Conservation (phyloP, 371 early-diverging fungal genomes). For the Choanephora cucurbitarum region DNA sequence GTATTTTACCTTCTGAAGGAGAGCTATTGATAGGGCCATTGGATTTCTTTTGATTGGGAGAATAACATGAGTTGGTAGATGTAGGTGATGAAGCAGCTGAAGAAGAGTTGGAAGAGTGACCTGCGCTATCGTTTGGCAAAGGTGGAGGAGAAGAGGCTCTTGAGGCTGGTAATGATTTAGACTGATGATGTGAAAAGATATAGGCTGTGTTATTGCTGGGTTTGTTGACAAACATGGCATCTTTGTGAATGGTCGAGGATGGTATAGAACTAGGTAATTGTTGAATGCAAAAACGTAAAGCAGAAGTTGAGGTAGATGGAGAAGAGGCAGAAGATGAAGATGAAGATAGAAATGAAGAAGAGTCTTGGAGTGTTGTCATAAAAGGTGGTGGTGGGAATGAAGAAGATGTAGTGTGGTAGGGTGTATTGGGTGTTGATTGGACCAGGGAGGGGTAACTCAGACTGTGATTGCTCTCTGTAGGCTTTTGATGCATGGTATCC, state of each 20-base stretch:
- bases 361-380: background rate
- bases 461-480: background rate
- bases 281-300: background rate
- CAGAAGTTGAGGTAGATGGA: background rate
- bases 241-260: background rate
- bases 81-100: constrained; percentile 5
- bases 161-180: constrained; percentile 28
- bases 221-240: background rate
- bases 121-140: constrained; percentile 4
- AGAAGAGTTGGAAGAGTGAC: constrained; percentile 4
- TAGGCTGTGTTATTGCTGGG: background rate
- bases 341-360: constrained; percentile 1
- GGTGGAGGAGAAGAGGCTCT: constrained; percentile 21
- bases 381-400: background rate
- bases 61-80: constrained; percentile 2
- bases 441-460: background rate
- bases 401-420: constrained; percentile 8
- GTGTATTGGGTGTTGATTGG: constrained; percentile 25
- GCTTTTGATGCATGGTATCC: background rate
- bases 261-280: constrained; percentile 7
- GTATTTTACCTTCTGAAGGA: constrained; percentile 22
- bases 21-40: constrained; percentile 16
- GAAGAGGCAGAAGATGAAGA: no score
- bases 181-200: constrained; percentile 9
- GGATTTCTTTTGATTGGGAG: constrained; percentile 16